Evolutionary conservation across 1,139 yeast species (phyloP).

Genomic region (Geotrichum histeridarum): DNA sequence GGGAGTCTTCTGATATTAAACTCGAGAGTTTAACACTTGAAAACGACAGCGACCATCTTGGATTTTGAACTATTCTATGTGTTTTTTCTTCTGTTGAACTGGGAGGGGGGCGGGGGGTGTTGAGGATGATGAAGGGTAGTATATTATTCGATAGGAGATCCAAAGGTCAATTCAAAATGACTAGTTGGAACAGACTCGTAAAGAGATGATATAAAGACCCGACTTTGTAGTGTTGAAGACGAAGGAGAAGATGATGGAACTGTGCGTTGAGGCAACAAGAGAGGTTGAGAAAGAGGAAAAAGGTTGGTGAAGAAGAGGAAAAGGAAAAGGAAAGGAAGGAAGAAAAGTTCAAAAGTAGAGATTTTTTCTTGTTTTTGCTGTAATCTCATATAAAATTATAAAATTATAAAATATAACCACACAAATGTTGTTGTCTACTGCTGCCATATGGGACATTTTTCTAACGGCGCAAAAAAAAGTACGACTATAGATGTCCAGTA

Average conservation of each 20-base stretch:
- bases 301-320: neutral
- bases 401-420: too few relatives aligned
- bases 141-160: neutral
- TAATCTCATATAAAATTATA: too few relatives aligned
- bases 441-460: too few relatives aligned
- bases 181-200: neutral
- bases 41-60: slow-evolving; percentile 9
- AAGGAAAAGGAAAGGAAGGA: neutral
- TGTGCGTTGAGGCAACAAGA: slow-evolving; percentile 12
- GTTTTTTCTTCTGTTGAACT: too few relatives aligned
- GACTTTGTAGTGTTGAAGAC: neutral
- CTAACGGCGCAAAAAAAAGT: too few relatives aligned
- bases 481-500: too few relatives aligned
- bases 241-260: neutral
- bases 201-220: neutral
- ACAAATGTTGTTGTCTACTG: too few relatives aligned
- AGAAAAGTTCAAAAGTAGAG: neutral
- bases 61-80: neutral
- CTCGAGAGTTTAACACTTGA: slow-evolving; percentile 1
- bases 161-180: slow-evolving; percentile 7
- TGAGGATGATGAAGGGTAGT: slow-evolving; percentile 3
- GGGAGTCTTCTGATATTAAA: neutral
- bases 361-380: too few relatives aligned
- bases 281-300: neutral
- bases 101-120: too few relatives aligned